Base-by-base conservation (phyloP, 805 yeast species). In the Jamesozyma jinghongensis region DNA sequence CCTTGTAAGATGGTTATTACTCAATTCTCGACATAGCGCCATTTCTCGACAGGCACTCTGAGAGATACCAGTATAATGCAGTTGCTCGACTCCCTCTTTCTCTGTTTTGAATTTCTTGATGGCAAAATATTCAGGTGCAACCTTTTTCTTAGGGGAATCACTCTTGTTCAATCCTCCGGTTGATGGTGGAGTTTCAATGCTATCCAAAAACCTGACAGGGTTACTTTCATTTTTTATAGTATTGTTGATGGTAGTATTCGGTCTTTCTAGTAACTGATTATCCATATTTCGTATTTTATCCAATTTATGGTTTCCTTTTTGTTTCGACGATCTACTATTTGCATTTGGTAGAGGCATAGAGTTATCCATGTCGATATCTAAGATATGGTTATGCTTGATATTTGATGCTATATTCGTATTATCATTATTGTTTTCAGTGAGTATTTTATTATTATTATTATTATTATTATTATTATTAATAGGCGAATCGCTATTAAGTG, bases 11-110 rank as follows among this genome's bases (percentile, higher is more conserved):
- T 92, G 90, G 43, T 74, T 73, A 63, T 94, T 85, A 47, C 70
- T 70, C 40, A 92, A 67, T 59, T 92, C 98, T 37, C 94, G 73
- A 61, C 97, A 92, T 17, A 92, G 68, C 1, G 96, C 84, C 90
- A 94, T 87, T 62, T 94, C 99, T 48, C 98, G 70, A 35, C 94
- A 85, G 1, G 97, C 98, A 53, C 90, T 79, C 62, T 92, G 98
- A 2, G 95, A 86, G 12, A 92, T 85, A 3, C 98, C 97, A 0
- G 97, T 87, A 55, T 87, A 90, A 63, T 84, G 92, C 10, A 82
- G 63, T 19, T 81, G 78, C 54, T 88, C 97, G 26, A 68, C 69
- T 43, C 90, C 90, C 47, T 88, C 94, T 53, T 85, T 79, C 52
- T 94, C 98, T 25, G 87, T 81, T 60, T 92, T 92, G 70, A 92